phyloP scores from a whole-genome alignment of 495 filamentous ascomycete genomes.

The Chaetomium tenue region DNA sequence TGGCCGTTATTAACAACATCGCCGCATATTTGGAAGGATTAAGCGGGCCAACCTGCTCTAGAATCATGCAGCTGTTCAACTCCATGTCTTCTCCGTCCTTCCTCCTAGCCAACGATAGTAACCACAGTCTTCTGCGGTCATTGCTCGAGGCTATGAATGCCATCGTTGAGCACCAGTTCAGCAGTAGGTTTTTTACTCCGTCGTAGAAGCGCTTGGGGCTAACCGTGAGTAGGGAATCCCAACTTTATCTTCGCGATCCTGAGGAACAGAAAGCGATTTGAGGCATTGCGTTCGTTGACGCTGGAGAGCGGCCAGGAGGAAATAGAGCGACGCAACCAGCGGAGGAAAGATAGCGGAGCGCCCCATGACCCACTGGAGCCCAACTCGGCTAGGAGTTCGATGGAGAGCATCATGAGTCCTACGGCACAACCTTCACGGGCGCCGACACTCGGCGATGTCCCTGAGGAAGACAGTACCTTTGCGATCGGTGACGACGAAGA shows the following conservation, averaged over 20 bases:
- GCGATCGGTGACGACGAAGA: constrained; percentile 83
- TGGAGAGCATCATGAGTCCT: constrained; percentile 70
- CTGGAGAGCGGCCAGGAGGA: constrained; percentile 94
- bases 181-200: constrained; percentile 51
- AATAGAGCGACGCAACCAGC: constrained; percentile 74
- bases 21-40: constrained; percentile 77
- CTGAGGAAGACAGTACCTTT: constrained; percentile 73
- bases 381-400: constrained; percentile 58
- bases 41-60: constrained; percentile 70
- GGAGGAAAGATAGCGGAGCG: constrained; percentile 64
- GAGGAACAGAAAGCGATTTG: constrained; percentile 77
- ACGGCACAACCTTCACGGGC: constrained; percentile 54
- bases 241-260: constrained; percentile 80
- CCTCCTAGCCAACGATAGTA: constrained; percentile 91
- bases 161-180: constrained; percentile 88
- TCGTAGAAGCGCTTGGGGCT: constrained; percentile 19
- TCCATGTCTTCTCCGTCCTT: constrained; percentile 96
- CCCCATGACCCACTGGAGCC: constrained; percentile 46
- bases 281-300: constrained; percentile 86
- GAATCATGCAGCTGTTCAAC: constrained; percentile 82
- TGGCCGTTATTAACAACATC: constrained; percentile 92
- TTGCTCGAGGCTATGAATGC: constrained; percentile 89
- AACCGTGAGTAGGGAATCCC: constrained; percentile 63
- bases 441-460: constrained; percentile 69
- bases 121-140: constrained; percentile 76